phyloP scores from a whole-genome alignment of 345 rosid species.

The Brassica juncea region DNA sequence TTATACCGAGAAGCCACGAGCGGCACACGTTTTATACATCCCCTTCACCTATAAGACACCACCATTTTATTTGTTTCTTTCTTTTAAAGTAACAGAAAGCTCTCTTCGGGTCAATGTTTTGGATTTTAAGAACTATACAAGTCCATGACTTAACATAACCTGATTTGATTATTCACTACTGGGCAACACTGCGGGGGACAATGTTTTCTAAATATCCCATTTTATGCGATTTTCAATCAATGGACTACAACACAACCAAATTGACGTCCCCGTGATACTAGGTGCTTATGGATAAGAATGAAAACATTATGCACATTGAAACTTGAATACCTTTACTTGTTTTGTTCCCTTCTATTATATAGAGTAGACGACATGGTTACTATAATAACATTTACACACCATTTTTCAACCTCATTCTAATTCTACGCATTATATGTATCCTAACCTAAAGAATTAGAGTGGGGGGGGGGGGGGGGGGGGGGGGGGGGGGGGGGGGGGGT shows the following conservation, averaged over 20 bases:
- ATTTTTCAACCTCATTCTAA: too few relatives aligned
- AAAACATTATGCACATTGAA: neutral
- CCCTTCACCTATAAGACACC: neutral
- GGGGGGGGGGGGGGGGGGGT: too few relatives aligned
- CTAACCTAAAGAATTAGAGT: too few relatives aligned
- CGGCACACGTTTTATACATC: conserved; percentile 25
- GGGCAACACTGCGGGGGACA: too few relatives aligned
- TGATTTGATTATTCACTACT: neutral
- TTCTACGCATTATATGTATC: too few relatives aligned
- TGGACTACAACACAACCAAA: neutral
- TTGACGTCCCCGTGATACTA: neutral
- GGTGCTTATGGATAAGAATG: neutral
- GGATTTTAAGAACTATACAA: neutral
- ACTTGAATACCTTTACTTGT: neutral
- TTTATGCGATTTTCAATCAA: neutral
- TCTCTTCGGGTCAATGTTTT: conserved; percentile 6
- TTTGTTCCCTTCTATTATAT: too few relatives aligned
- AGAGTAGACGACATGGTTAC: too few relatives aligned
- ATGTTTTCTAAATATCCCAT: neutral
- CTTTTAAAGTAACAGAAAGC: neutral
- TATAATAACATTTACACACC: too few relatives aligned
- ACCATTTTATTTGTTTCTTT: neutral
- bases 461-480: too few relatives aligned
- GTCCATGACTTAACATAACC: neutral
- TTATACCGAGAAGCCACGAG: neutral